Percentiles rank a stretch among this genome's conserved stretches.
Conservation (phyloP, 31 red algal species). For the Odonthalia washingtoniensis region DNA sequence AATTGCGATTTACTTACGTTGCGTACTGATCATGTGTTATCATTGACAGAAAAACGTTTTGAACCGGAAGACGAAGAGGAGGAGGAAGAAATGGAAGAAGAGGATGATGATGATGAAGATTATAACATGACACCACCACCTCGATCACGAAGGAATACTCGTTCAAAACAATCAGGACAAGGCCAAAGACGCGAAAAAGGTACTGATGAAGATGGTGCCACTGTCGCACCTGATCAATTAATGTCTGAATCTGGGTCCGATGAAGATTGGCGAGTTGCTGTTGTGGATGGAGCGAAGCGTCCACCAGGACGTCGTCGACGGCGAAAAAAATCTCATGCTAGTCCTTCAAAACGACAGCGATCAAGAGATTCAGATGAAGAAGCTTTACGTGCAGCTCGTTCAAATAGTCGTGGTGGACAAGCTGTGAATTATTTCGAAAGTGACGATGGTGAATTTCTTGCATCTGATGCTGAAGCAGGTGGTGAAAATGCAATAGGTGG, state of each 20-base stretch:
- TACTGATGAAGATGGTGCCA: slow-evolving; percentile 36
- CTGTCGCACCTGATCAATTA: neutral
- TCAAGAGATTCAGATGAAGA: slow-evolving; percentile 46
- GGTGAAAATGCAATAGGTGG: slow-evolving; percentile 23
- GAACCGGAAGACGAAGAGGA: slow-evolving; percentile 45
- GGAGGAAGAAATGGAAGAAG: slow-evolving; percentile 60
- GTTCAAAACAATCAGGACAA: slow-evolving; percentile 13
- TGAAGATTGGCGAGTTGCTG: slow-evolving; percentile 68
- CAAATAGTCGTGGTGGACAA: slow-evolving; percentile 56
- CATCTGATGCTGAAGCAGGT: slow-evolving; percentile 52
- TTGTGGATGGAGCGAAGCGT: slow-evolving; percentile 42
- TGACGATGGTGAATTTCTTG: slow-evolving; percentile 63
- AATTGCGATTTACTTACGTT: too few species aligned
- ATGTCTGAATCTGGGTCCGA: slow-evolving; percentile 67
- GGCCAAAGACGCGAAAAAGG: slow-evolving; percentile 4
- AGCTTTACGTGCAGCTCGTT: slow-evolving; percentile 43
- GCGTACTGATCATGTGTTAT: too few species aligned
- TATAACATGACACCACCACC: slow-evolving; percentile 41
- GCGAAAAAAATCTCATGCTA: slow-evolving; percentile 5
- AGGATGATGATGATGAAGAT: slow-evolving; percentile 80
- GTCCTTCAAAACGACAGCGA: slow-evolving; percentile 52
- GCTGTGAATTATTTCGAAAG: slow-evolving; percentile 79
- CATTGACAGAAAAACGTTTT: too few species aligned
- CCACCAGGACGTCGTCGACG: neutral
- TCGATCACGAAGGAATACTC: slow-evolving; percentile 13